Base-by-base conservation (phyloP, 1,139 yeast species). In the Geotrichum carabidarum region DNA sequence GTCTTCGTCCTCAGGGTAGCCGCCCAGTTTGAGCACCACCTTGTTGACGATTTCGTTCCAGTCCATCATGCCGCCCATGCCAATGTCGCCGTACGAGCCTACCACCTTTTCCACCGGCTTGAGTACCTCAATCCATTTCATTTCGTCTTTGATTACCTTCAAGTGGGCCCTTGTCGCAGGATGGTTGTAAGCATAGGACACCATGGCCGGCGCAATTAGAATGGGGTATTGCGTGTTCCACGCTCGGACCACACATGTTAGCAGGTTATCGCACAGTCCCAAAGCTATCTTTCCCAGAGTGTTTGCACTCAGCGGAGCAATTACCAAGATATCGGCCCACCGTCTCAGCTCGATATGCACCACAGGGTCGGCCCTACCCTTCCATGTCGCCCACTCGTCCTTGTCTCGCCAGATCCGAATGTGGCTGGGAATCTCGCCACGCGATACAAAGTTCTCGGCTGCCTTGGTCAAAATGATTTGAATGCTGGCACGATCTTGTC, bases 21-120 rank as follows among this genome's bases (percentile, higher is more conserved):
- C 95, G 44, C 96, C 96, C 54, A 88, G 72, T 65, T 88, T 86
- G 68, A 84, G 76, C 2, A 88, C 95, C 58, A 89, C 81, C 65
- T 81, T 83, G 65, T 89, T 93, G 32, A 89, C 96, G 62, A 90
- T 85, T 69, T 90, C 96, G 70, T 88, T 87, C 80, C 96, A 90
- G 68, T 90, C 96, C 75, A 95, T 80, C 97, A 90, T 90, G 15
- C 96, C 97, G 40, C 97, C 96, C 72, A 80, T 87, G 37, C 96
- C 97, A 59, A 90, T 90, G 65, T 90, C 96, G 57, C 97, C 97
- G 69, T 88, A 89, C 54, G 90, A 82, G 35, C 95, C 94, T 57
- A 87, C 86, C 8, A 90, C 95, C 68, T 90, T 90, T 67, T 90
- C 97, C 4, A 88, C 90, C 0, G 97, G 97, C 67, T 84, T 86